These are phyloP conservation scores for Lenwebbia sp. DNA, from an alignment of 345 rosid species.

Conservation along the genomic window DNA sequence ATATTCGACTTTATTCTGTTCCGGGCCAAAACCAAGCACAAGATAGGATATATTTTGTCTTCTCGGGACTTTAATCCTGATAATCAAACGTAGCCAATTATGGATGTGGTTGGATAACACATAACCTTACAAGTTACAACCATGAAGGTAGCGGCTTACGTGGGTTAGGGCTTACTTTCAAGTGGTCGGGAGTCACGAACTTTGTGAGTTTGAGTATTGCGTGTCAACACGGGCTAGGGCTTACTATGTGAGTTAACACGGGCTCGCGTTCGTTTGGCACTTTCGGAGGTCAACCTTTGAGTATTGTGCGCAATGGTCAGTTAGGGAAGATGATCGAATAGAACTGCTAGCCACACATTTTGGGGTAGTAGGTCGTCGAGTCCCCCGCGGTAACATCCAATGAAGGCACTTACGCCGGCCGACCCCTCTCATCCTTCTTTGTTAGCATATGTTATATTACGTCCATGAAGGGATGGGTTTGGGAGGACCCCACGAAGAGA, in stretches of 20 bases:
- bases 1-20: no score
- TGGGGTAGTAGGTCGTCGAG: no score
- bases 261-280: background rate
- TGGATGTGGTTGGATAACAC: background rate
- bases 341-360: background rate
- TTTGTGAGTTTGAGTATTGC: background rate
- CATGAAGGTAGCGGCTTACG: background rate
- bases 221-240: no score
- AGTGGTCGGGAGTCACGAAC: background rate
- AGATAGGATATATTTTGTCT: no score
- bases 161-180: background rate
- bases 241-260: no score
- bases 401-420: background rate
- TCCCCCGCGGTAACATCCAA: no score
- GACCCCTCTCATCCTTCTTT: background rate
- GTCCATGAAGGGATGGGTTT: no score
- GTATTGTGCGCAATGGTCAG: background rate
- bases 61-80: no score
- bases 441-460: background rate
- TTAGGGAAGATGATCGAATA: background rate
- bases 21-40: no score
- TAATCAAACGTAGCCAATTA: no score
- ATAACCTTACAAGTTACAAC: background rate
- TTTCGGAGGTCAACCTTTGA: background rate
- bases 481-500: no score